phyloP scores from a whole-genome alignment of 495 filamentous ascomycete genomes.

The Penicillium goetzii region DNA sequence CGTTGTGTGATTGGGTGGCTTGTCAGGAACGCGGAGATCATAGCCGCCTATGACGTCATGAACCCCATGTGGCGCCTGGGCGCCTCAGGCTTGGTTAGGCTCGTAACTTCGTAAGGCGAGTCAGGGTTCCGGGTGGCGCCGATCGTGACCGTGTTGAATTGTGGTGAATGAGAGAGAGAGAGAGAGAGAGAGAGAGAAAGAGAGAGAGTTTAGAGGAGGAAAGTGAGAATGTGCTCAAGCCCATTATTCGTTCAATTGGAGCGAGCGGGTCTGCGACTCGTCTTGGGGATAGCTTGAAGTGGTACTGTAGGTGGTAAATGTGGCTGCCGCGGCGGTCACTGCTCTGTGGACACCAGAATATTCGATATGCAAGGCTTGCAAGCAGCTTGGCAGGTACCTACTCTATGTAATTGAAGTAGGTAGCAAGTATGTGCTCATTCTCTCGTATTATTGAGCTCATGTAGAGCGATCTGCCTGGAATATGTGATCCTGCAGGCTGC shows the following conservation, averaged over 20 bases:
- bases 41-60: slow-evolving; percentile 23
- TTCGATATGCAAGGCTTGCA: not conserved
- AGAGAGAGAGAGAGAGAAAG: not conserved
- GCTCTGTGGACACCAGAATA: not conserved
- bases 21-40: slow-evolving; percentile 16
- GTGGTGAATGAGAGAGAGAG: not conserved
- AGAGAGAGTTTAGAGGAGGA: too few species aligned
- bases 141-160: slow-evolving; percentile 5
- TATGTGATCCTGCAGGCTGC: not conserved
- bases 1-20: slow-evolving; percentile 6
- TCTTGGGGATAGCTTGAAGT: not conserved
- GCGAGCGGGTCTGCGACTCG: not conserved
- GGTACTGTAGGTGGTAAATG: too few species aligned
- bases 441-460: not conserved
- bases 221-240: not conserved
- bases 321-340: not conserved
- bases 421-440: not conserved
- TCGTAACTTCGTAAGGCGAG: not conserved
- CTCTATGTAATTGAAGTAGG: not conserved
- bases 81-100: not conserved
- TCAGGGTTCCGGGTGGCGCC: slow-evolving; percentile 12
- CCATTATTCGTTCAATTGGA: not conserved
- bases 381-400: not conserved
- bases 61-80: slow-evolving; percentile 17
- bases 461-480: not conserved